Percentiles rank a stretch among this genome's conserved stretches.
Conservation (phyloP, 2,329 filamentous ascomycete species). For the Pseudocercospora vitis region DNA sequence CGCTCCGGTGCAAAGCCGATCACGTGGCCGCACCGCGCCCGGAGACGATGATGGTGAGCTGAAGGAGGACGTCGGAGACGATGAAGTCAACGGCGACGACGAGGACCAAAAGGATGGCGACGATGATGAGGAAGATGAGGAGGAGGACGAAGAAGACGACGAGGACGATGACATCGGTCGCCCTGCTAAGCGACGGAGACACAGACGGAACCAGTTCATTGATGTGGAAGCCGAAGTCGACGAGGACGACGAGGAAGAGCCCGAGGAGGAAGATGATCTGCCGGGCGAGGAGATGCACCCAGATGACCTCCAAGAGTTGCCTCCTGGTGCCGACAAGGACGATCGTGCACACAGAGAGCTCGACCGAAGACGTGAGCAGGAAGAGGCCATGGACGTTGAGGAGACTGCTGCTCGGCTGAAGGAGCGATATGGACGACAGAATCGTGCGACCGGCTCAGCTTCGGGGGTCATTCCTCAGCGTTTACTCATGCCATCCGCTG, state of each 20-base stretch:
- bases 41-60: conserved; percentile 52
- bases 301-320: conserved; percentile 78
- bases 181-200: conserved; percentile 69
- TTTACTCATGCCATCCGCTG: conserved; percentile 83
- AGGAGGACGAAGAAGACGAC: conserved; percentile 42
- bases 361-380: conserved; percentile 84
- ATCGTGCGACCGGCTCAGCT: conserved; percentile 66
- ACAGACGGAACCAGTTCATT: conserved; percentile 80
- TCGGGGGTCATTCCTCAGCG: conserved; percentile 79
- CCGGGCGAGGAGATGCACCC: conserved; percentile 84
- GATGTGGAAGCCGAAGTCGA: conserved; percentile 99
- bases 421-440: conserved; percentile 78
- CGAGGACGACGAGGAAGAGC: conserved; percentile 82
- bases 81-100: conserved; percentile 61
- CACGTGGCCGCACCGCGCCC: conserved; percentile 38
- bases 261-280: conserved; percentile 86
- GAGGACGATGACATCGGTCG: conserved; percentile 31
- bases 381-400: conserved; percentile 86
- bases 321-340: conserved; percentile 74
- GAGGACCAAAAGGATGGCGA: conserved; percentile 53
- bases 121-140: conserved; percentile 64
- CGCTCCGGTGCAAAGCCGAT: conserved; percentile 31
- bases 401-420: conserved; percentile 84
- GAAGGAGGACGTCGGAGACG: conserved; percentile 51
- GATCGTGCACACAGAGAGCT: conserved; percentile 92